Evolutionary conservation across 163 green algal species (phyloP).

Genomic region (Scenedesmus sp.): DNA sequence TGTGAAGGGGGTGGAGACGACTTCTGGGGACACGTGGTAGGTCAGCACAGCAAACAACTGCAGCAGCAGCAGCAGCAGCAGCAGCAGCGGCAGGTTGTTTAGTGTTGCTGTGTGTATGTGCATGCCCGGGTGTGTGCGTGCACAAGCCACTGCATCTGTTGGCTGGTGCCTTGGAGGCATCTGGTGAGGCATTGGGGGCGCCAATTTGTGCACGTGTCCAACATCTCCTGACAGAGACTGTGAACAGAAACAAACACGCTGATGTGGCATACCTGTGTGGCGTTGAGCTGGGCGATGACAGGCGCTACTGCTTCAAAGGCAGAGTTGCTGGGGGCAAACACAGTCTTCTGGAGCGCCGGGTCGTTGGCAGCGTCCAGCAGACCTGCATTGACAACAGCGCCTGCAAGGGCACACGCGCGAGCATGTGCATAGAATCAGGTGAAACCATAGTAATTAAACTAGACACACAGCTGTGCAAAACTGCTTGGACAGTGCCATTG

Average conservation of each 20-base stretch:
- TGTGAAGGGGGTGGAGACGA: background rate
- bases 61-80: background rate
- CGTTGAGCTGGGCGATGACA: background rate
- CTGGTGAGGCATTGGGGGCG: too few species aligned
- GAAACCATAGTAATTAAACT: too few species aligned
- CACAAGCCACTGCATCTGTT: too few species aligned
- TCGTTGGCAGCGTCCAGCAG: background rate
- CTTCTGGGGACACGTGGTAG: background rate
- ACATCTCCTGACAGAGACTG: too few species aligned
- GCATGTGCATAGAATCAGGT: background rate
- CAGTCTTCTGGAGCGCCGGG: background rate
- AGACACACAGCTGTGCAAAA: too few species aligned
- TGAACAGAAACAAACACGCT: too few species aligned
- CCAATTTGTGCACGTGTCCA: too few species aligned
- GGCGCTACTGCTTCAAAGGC: background rate
- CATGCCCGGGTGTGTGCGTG: too few species aligned
- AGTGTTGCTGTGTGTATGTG: too few species aligned
- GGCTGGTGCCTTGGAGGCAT: too few species aligned
- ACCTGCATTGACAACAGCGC: background rate
- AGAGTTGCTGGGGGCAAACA: background rate
- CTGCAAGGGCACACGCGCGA: background rate
- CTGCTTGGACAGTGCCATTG: background rate
- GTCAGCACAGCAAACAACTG: background rate
- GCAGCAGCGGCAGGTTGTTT: too few species aligned
- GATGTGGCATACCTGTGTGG: background rate